Conservation (phyloP, 371 early-diverging fungal genomes). For the Dinochytrium kinnereticum region DNA sequence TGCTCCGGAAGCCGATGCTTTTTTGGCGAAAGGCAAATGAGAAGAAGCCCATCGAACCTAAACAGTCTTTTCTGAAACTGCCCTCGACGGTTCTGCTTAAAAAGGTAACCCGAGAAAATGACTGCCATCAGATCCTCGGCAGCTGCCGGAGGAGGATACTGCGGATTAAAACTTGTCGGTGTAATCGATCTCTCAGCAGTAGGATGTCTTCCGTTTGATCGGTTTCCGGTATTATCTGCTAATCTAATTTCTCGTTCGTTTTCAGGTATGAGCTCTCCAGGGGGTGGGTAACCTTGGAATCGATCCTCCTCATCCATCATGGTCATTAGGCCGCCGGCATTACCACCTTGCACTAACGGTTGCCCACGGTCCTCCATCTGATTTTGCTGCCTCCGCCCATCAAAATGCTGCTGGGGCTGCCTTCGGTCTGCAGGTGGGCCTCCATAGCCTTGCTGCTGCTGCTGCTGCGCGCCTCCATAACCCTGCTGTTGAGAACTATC, state of each 20-base stretch:
- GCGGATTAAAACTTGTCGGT: neutral
- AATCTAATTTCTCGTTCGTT: slow-evolving; percentile 1
- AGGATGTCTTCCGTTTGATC: neutral
- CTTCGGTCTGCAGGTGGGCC: neutral
- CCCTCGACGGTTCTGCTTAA: slow-evolving; percentile 39
- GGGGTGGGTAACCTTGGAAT: slow-evolving; percentile 15
- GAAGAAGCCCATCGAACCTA: slow-evolving; percentile 44
- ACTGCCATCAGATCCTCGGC: slow-evolving; percentile 19
- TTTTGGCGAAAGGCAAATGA: slow-evolving; percentile 43
- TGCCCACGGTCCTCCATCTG: neutral
- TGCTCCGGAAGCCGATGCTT: slow-evolving; percentile 32
- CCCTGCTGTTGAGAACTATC: neutral
- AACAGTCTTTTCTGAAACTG: slow-evolving; percentile 42
- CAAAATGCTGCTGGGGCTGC: slow-evolving; percentile 12
- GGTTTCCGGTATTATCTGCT: neutral
- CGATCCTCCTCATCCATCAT: slow-evolving; percentile 14
- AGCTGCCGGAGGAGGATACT: neutral
- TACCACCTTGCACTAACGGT: too few relatives aligned
- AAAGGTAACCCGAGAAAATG: slow-evolving; percentile 36
- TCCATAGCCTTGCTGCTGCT: neutral
- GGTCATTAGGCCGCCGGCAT: neutral
- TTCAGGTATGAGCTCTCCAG: slow-evolving; percentile 3
- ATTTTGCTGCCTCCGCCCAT: slow-evolving; percentile 5
- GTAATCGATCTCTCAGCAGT: neutral
- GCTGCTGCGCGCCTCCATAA: neutral